phyloP scores from a whole-genome alignment of 139 green algal genomes.

The Micromonas commoda region DNA sequence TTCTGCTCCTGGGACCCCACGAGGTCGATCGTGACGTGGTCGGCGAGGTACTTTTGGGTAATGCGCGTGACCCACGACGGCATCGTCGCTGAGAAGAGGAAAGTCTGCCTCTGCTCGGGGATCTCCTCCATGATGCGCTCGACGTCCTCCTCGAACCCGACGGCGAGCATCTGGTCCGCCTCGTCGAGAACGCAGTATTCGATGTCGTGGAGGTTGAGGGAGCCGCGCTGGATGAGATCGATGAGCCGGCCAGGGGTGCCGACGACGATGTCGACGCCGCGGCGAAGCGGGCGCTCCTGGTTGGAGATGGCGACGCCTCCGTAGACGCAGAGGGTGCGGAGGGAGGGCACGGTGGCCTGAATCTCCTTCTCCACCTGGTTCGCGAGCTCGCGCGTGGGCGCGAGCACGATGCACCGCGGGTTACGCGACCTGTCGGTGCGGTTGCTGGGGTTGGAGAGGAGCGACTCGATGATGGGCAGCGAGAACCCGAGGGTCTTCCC shows the following conservation, averaged over 20 bases:
- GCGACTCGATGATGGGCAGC: slow-evolving; percentile 86
- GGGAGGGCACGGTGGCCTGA: slow-evolving; percentile 49
- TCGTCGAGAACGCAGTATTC: slow-evolving; percentile 91
- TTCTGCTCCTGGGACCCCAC: slow-evolving; percentile 75
- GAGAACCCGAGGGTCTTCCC: slow-evolving; percentile 98
- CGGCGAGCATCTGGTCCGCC: slow-evolving; percentile 94
- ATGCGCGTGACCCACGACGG: slow-evolving; percentile 90
- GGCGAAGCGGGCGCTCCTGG: slow-evolving; percentile 60
- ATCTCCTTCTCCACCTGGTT: slow-evolving; percentile 97
- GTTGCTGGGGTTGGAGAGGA: slow-evolving; percentile 51
- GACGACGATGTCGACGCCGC: slow-evolving; percentile 88
- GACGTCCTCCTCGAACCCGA: slow-evolving; percentile 97
- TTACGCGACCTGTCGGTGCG: slow-evolving; percentile 35
- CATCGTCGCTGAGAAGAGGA: slow-evolving; percentile 96
- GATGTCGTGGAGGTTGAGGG: slow-evolving; percentile 65
- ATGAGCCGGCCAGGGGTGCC: slow-evolving; percentile 94
- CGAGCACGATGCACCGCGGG: slow-evolving; percentile 80
- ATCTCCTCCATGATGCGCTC: slow-evolving; percentile 78
- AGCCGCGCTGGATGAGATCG: slow-evolving; percentile 81
- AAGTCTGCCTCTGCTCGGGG: slow-evolving; percentile 72
- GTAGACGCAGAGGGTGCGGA: slow-evolving; percentile 77
- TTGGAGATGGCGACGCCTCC: slow-evolving; percentile 68
- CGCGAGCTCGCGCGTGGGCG: slow-evolving; percentile 95
- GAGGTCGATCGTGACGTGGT: slow-evolving; percentile 85
- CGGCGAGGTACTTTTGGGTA: slow-evolving; percentile 61